Base-by-base conservation (phyloP, 2,329 filamentous ascomycete species). In the Drechslerella coelobrocha region DNA sequence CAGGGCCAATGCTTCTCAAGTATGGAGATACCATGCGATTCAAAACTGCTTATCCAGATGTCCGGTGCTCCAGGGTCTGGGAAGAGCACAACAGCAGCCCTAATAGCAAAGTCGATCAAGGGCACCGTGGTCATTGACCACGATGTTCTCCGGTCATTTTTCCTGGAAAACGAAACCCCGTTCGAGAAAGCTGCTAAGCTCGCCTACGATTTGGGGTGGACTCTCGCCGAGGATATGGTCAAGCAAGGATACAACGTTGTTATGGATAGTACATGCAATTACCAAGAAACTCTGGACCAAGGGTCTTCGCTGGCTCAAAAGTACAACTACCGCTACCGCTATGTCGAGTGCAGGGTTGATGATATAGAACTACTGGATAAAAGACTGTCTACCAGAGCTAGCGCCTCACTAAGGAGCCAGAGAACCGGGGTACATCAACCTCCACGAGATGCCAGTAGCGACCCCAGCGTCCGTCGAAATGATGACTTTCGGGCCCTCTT, bases 231-330 rank as follows among this genome's bases (percentile, higher is more conserved):
- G 29, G 76, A 78, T 39, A 26, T 78, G 27, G 74, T 79, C 48
- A 77, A 75, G 26, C 79, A 81, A 66, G 77, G 76, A 1, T 71
- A 72, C 9, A 77, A 57, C 57, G 75, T 80, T 68, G 77, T 80
- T 59, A 75, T 81, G 14, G 79, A 81, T 72, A 79, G 78, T 60
- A 76, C 77, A 27, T 81, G 78, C 74, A 79, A 79, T 66, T 79
- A 74, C 72, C 50, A 73, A 9, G 74, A 78, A 68, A 72, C 76
- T 1, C 61, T 80, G 26, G 75, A 78, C 14, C 41, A 65, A 4
- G 79, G 79, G 1, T 60, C 55, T 2, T 73, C 72, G 5, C 75
- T 79, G 1, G 77, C 79, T 1, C n/a, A 60, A 19, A 27, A 71
- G 52, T 72, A 75, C 45, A 61, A 43, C 9, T 75, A 72, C 21